A percentile compares a stretch with the other conserved stretches of the same genome.
These are phyloP conservation scores for Arthrocladium fulminans DNA, from an alignment of 2,329 filamentous ascomycete genomes.

Conservation along the genomic window DNA sequence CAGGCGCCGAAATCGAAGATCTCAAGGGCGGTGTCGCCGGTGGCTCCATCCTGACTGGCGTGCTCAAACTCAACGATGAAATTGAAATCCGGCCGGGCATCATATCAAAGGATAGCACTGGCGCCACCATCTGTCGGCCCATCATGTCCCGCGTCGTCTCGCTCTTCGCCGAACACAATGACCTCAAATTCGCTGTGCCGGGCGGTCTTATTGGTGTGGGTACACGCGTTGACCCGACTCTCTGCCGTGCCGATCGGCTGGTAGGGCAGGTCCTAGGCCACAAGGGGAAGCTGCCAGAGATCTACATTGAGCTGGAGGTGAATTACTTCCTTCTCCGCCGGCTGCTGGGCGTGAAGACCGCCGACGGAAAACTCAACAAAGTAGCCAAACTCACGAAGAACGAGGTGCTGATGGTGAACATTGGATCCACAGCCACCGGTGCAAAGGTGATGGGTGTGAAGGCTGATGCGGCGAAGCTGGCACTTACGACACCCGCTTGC, in stretches of 20 bases:
- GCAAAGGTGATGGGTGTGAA: slow-evolving; percentile 96
- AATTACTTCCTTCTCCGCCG: slow-evolving; percentile 98
- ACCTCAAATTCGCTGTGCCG: slow-evolving; percentile 95
- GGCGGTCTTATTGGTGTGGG: slow-evolving; percentile 97
- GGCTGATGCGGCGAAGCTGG: slow-evolving; percentile 92
- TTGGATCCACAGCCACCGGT: slow-evolving; percentile 92
- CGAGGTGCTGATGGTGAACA: slow-evolving; percentile 99
- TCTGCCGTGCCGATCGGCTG: slow-evolving; percentile 97
- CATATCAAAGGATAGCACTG: slow-evolving; percentile 87
- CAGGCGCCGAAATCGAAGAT: slow-evolving; percentile 95
- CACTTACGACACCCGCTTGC: slow-evolving; percentile 86
- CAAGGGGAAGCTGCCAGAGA: slow-evolving; percentile 84
- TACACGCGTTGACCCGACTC: slow-evolving; percentile 91
- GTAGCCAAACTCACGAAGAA: slow-evolving; percentile 97
- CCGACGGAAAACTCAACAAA: slow-evolving; percentile 98
- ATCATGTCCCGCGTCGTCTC: slow-evolving; percentile 94
- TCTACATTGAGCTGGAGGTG: slow-evolving; percentile 97
- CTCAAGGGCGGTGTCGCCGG: slow-evolving; percentile 97
- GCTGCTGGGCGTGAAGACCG: slow-evolving; percentile 91
- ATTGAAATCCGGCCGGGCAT: slow-evolving; percentile 99
- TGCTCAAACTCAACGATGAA: slow-evolving; percentile 93
- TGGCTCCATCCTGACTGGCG: slow-evolving; percentile 91
- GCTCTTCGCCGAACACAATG: slow-evolving; percentile 95
- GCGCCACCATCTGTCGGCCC: slow-evolving; percentile 89
- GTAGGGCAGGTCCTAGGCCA: slow-evolving; percentile 96